Percentiles rank a stretch among this genome's conserved stretches.
Conservation (phyloP, 176 grass and related monocot genomes). For the Zoysia japonica region DNA sequence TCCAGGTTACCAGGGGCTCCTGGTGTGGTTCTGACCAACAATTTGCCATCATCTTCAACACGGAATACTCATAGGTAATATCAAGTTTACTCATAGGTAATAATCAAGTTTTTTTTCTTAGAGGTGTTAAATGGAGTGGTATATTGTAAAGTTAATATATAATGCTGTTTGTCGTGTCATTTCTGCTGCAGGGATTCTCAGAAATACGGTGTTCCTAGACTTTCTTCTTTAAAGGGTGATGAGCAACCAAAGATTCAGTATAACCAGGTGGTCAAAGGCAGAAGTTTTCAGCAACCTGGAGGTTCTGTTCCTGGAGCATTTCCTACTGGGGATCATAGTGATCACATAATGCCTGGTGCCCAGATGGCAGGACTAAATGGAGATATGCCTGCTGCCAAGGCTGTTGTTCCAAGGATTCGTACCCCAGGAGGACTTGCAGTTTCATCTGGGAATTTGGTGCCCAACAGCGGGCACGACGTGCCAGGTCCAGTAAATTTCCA, state of each 20-base stretch:
- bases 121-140: background rate
- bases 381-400: conserved; percentile 50
- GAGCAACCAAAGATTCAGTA: conserved; percentile 78
- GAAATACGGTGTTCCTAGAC: conserved; percentile 63
- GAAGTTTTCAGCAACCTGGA: conserved; percentile 69
- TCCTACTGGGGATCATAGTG: conserved; percentile 57
- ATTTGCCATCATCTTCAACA: conserved; percentile 52
- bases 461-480: conserved; percentile 56
- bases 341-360: conserved; percentile 51
- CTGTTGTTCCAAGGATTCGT: conserved; percentile 65
- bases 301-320: conserved; percentile 56
- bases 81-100: conserved; percentile 57
- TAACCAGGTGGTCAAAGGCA: conserved; percentile 65
- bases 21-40: conserved; percentile 61
- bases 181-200: conserved; percentile 62
- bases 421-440: conserved; percentile 62
- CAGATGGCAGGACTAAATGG: conserved; percentile 58
- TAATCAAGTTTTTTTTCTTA: conserved; percentile 7
- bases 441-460: conserved; percentile 54
- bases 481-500: conserved; percentile 54
- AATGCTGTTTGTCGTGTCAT: conserved; percentile 24
- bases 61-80: conserved; percentile 64
- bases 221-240: conserved; percentile 57
- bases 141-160: conserved; percentile 25
- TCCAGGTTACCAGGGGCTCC: conserved; percentile 62